Conservation (phyloP, 1,139 yeast species). For the Spathaspora jeffriesii region DNA sequence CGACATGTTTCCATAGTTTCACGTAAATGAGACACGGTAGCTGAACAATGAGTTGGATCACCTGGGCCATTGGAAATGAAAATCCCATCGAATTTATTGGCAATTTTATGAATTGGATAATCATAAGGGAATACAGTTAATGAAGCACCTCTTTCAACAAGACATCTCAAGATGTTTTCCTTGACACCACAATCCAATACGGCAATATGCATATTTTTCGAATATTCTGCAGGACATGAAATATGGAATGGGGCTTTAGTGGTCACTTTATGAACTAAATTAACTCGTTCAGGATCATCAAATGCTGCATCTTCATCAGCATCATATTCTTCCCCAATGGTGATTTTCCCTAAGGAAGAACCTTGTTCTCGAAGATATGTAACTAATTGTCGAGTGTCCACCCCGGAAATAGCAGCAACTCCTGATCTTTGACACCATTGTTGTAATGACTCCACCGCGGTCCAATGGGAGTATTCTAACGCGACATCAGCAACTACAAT, state of each 20-base stretch:
- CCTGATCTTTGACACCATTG: conserved; percentile 98
- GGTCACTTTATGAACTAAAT: conserved; percentile 90
- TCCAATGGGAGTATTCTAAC: conserved; percentile 95
- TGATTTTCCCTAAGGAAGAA: conserved; percentile 86
- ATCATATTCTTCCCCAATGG: conserved; percentile 88
- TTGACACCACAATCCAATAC: conserved; percentile 98
- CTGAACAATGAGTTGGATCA: conserved; percentile 91
- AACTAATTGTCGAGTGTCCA: conserved; percentile 94
- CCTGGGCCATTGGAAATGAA: conserved; percentile 98
- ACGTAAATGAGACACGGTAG: conserved; percentile 75
- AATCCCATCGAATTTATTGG: conserved; percentile 90
- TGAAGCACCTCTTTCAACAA: conserved; percentile 93
- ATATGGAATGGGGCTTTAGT: conserved; percentile 96
- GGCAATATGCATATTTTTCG: conserved; percentile 75
- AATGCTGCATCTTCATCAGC: conserved; percentile 92
- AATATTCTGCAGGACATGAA: conserved; percentile 59
- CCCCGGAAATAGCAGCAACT: conserved; percentile 96
- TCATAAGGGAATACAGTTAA: conserved; percentile 96
- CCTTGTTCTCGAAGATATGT: conserved; percentile 94
- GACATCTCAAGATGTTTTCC: conserved; percentile 92
- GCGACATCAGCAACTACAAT: conserved; percentile 97
- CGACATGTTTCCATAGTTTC: conserved; percentile 63
- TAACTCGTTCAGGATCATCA: conserved; percentile 88
- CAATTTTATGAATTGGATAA: conserved; percentile 89
- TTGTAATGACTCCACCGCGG: conserved; percentile 93